Percentiles rank a stretch among this genome's conserved stretches.
Conservation (phyloP, 2,329 filamentous ascomycete species). For the Aspergillus costaricaensis region DNA sequence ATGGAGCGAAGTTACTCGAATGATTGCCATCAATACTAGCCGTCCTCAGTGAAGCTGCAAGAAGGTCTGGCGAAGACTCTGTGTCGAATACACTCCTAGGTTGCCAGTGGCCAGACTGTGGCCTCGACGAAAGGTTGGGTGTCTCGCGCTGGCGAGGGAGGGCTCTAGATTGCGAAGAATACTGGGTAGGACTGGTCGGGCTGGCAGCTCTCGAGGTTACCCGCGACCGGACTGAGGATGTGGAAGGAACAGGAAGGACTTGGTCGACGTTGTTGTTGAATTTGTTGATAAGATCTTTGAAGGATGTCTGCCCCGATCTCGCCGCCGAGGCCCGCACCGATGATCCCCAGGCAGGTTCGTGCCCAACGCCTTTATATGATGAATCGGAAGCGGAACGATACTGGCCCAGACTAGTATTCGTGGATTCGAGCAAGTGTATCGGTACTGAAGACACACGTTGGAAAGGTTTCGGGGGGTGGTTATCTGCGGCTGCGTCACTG, state of each 20-base stretch:
- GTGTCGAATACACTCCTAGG: conserved; percentile 17
- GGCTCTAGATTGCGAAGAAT: conserved; percentile 31
- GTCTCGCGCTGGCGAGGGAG: conserved; percentile 28
- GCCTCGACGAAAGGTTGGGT: conserved; percentile 20
- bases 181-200: conserved; percentile 32
- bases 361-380: conserved; percentile 22
- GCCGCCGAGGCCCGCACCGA: conserved; percentile 17
- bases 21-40: conserved; percentile 9
- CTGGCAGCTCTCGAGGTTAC: conserved; percentile 41
- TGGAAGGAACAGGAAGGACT: conserved; percentile 44
- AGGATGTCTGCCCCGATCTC: conserved; percentile 61
- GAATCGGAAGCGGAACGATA: conserved; percentile 38
- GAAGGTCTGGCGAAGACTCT: conserved; percentile 7
- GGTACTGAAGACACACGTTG: conserved; percentile 31
- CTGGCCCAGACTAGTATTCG: conserved; percentile 26
- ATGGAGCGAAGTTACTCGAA: conserved; percentile 7
- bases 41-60: conserved; percentile 8
- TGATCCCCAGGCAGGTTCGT: conserved; percentile 22
- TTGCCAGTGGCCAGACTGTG: conserved; percentile 22
- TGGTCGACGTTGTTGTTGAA: conserved; percentile 67
- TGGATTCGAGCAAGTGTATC: conserved; percentile 26
- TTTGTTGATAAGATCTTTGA: conserved; percentile 76
- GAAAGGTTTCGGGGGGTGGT: conserved; percentile 16
- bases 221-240: conserved; percentile 35
- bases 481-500: conserved; percentile 26